These are phyloP conservation scores for Fistulinella prunicolor DNA, from an alignment of 768 basidiomycete species.

Conservation along the genomic window DNA sequence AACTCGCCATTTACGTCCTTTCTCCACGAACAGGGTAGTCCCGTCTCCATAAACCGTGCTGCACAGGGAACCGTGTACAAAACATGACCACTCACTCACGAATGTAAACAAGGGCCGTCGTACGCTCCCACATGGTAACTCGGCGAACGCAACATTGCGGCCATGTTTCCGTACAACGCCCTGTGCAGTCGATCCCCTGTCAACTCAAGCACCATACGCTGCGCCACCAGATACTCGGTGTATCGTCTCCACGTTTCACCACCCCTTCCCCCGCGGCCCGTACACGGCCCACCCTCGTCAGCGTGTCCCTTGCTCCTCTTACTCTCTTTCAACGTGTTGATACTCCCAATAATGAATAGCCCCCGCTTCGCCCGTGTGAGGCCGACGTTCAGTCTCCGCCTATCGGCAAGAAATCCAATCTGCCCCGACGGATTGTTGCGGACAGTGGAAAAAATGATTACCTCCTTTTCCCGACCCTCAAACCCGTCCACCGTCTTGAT, in stretches of 20 bases:
- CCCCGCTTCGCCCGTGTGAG: conserved; percentile 85
- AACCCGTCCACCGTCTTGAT: conserved; percentile 95
- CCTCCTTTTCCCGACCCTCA: conserved; percentile 90
- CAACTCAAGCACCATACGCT: conserved; percentile 51
- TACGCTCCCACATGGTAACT: conserved; percentile 6
- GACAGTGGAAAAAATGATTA: conserved; percentile 90
- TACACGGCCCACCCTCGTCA: conserved; percentile 8
- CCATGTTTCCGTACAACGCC: conserved; percentile 27
- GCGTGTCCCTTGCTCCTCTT: conserved; percentile 30
- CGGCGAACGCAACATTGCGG: conserved; percentile 7
- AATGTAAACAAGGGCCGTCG: conserved; percentile 8
- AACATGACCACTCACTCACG: conserved; percentile 2
- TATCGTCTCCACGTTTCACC: conserved; percentile 61
- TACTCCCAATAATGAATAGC: conserved; percentile 76
- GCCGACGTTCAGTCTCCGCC: conserved; percentile 84
- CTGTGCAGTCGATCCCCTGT: conserved; percentile 40
- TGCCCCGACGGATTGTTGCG: conserved; percentile 73
- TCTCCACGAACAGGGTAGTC: conserved; percentile 18
- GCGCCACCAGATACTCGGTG: conserved; percentile 50
- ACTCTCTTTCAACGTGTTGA: conserved; percentile 58
- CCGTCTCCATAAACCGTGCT: not conserved
- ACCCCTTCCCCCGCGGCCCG: conserved; percentile 38
- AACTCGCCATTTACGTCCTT: conserved; percentile 13
- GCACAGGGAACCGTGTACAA: not conserved
- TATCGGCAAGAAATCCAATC: conserved; percentile 89